Base-by-base conservation (phyloP, 176 grass and related monocot species). In the Elaeis guineensis region DNA sequence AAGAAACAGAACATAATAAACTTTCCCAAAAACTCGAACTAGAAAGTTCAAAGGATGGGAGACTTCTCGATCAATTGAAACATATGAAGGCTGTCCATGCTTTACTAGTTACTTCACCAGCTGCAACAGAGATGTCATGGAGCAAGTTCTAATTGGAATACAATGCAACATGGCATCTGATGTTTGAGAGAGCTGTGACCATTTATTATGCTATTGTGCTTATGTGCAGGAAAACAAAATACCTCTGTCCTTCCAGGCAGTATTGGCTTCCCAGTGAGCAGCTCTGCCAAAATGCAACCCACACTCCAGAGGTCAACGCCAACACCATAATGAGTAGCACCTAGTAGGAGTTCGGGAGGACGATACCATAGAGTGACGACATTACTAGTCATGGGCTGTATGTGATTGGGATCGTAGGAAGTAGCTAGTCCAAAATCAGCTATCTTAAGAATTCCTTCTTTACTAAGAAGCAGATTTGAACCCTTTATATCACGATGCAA, bases 311-410 rank as follows among this genome's bases (percentile, higher is more conserved):
- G 72, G 74, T 99, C 94, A 25, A 99, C 94, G 63, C 88, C 82
- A 5, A 89, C 76, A 14, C 82, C 66, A 25, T 99, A 99, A 54
- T 71, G 75, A 51, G 84, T 93, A 32, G 94, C 79, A 65, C 94
- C 94, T 73, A 99, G 54, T 57, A 99, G 52, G 50, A 99, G 84
- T 58, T 99, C 94, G 3, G 94, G 94, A 2, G 94, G 94, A 35
- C 94, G 94, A 64, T 99, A 99, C 94, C 94, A 99, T 30, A 99
- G 79, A 15, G 94, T 99, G 26, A 99, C 90, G 49, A 99, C 94
- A 62, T 85, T 76, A 74, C 55, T 89, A 20, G 94, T 99, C 87
- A 99, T 89, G 8, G 85, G 79, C 3, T 73, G 62, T 4, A 16
- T 8, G 28, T 78, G 82, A 44, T 75, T 57, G 52, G 82, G 77